Percentiles rank a stretch among this genome's conserved stretches.
Conservation (phyloP, 345 rosid species). For the Salix koriyanagi region DNA sequence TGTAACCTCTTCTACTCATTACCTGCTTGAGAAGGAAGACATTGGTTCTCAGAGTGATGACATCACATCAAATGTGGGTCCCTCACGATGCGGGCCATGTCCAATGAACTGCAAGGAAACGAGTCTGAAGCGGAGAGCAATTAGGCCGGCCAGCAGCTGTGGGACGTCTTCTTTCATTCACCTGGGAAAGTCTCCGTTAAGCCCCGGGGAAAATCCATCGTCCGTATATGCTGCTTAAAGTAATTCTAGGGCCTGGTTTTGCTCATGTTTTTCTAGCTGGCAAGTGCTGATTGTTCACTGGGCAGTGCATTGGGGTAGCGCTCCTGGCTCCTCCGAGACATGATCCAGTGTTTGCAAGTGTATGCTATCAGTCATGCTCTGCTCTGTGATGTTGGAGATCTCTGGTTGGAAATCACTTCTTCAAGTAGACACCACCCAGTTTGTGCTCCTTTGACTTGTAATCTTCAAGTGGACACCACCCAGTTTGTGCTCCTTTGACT, state of each 20-base stretch:
- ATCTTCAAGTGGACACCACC: too few relatives aligned
- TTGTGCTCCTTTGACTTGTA: too few relatives aligned
- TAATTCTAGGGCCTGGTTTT: slow-evolving; percentile 16
- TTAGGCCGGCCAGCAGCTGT: neutral
- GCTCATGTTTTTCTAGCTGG: neutral
- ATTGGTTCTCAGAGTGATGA: neutral
- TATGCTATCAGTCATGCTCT: too few relatives aligned
- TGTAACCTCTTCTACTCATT: neutral
- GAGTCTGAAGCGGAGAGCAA: neutral
- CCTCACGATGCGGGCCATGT: neutral
- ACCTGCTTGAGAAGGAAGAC: neutral
- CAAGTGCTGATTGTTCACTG: neutral
- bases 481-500: too few relatives aligned
- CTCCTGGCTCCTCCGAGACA: too few relatives aligned
- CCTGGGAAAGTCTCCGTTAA: slow-evolving; percentile 5
- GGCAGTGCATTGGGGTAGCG: too few relatives aligned
- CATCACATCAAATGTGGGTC: neutral
- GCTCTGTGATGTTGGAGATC: too few relatives aligned
- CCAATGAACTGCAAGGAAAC: too few relatives aligned
- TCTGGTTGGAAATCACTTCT: too few relatives aligned
- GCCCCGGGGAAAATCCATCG: slow-evolving; percentile 5
- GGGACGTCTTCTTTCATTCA: neutral
- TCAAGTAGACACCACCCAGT: too few relatives aligned
- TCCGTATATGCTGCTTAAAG: slow-evolving; percentile 5
- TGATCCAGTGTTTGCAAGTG: too few relatives aligned